A percentile compares a stretch with the other conserved stretches of the same genome.
These are phyloP conservation scores for Peterozyma toletana DNA, from an alignment of 805 yeast genomes.

Conservation along the genomic window DNA sequence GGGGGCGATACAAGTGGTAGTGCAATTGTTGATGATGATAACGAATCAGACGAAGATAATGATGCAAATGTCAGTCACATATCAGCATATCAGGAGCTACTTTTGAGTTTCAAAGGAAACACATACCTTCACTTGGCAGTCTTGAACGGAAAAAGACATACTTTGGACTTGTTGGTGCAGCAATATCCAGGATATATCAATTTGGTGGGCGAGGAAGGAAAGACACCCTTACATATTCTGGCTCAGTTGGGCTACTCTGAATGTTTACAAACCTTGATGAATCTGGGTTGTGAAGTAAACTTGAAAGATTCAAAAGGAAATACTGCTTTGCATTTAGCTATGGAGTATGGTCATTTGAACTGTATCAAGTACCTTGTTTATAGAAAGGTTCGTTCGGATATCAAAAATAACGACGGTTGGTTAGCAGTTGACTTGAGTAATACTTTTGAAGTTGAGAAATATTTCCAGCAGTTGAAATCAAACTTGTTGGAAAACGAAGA, in stretches of 20 bases:
- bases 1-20: background rate
- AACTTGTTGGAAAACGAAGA: background rate
- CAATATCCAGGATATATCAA: constrained; percentile 53
- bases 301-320: constrained; percentile 68
- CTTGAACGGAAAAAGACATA: constrained; percentile 56
- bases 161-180: constrained; percentile 66
- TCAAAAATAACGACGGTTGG: constrained; percentile 56
- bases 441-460: constrained; percentile 41
- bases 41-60: background rate
- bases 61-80: constrained; percentile 15
- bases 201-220: constrained; percentile 35
- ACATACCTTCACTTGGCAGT: constrained; percentile 72
- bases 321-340: constrained; percentile 79
- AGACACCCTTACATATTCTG: constrained; percentile 67
- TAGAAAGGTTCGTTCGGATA: constrained; percentile 39
- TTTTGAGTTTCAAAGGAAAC: constrained; percentile 43
- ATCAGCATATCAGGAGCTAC: constrained; percentile 24
- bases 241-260: constrained; percentile 52
- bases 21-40: background rate
- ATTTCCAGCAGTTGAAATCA: constrained; percentile 24
- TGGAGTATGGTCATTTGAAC: constrained; percentile 57
- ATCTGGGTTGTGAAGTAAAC: constrained; percentile 73
- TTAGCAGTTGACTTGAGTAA: constrained; percentile 54
- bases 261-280: constrained; percentile 57
- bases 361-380: constrained; percentile 47